Percentiles rank a stretch among this genome's conserved stretches.
These are phyloP conservation scores for Rubus idaeus DNA, from an alignment of 306 rosid species.

Conservation along the genomic window DNA sequence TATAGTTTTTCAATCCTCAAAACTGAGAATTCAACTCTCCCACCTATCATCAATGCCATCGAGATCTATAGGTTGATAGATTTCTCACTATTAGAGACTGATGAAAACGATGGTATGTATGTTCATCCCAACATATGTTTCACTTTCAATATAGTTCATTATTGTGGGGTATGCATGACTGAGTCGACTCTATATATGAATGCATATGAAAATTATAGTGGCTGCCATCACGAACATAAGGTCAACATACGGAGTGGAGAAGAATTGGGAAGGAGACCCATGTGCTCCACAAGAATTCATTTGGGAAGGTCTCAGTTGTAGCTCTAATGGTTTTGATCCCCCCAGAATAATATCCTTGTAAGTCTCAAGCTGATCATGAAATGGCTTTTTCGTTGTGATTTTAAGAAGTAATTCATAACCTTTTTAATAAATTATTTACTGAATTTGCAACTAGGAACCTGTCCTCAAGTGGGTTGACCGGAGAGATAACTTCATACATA, in stretches of 20 bases:
- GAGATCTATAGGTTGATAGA: constrained; percentile 37
- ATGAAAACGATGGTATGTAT: constrained; percentile 42
- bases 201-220: constrained; percentile 26
- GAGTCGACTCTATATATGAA: not conserved
- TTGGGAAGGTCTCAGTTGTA: constrained; percentile 51
- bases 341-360: constrained; percentile 42
- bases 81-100: constrained; percentile 31
- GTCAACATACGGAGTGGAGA: constrained; percentile 28
- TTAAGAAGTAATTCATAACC: not conserved
- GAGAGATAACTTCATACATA: constrained; percentile 31
- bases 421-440: not conserved
- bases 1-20: constrained; percentile 20
- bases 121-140: not conserved
- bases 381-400: too few relatives aligned
- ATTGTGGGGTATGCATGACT: not conserved
- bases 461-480: constrained; percentile 42
- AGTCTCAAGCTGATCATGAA: constrained; percentile 13
- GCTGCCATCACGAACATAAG: constrained; percentile 38
- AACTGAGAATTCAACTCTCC: constrained; percentile 38
- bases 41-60: constrained; percentile 57
- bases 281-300: constrained; percentile 35
- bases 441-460: constrained; percentile 30
- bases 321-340: constrained; percentile 19
- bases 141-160: not conserved
- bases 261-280: constrained; percentile 56